Percentiles rank a stretch among this genome's conserved stretches.
Conservation (phyloP, 305 asterid species). For the Andrographis paniculata region DNA sequence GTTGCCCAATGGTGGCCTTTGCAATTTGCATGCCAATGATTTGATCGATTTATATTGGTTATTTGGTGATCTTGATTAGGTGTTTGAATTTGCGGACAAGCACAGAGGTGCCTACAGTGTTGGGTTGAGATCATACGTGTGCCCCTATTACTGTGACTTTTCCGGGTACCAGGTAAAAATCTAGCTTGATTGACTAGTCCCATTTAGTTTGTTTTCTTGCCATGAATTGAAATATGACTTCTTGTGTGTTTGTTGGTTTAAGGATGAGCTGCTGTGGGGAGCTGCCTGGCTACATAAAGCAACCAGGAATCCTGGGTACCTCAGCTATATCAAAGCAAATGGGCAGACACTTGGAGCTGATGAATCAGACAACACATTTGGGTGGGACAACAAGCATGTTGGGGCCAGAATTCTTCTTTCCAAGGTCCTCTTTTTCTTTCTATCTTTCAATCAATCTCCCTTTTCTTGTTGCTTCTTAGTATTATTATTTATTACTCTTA, state of each 20-base stretch:
- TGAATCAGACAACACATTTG: slow-evolving; percentile 80
- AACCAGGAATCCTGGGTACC: slow-evolving; percentile 59
- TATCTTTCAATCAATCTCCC: neutral
- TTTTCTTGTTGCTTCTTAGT: no score
- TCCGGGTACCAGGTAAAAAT: slow-evolving; percentile 82
- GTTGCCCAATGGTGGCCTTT: no score
- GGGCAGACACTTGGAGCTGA: slow-evolving; percentile 91
- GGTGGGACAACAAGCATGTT: slow-evolving; percentile 99
- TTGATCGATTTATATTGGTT: neutral
- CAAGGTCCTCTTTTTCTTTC: slow-evolving; percentile 37
- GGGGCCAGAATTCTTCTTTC: slow-evolving; percentile 95
- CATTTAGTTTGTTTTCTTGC: no score
- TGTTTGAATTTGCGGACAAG: slow-evolving; percentile 90
- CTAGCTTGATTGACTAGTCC: no score
- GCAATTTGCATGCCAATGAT: no score
- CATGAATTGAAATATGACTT: no score
- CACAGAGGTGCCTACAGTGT: slow-evolving; percentile 77
- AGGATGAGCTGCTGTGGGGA: slow-evolving; percentile 99
- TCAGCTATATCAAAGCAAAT: slow-evolving; percentile 76
- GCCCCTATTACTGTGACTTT: slow-evolving; percentile 88
- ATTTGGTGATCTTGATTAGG: slow-evolving; percentile 27
- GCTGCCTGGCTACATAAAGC: slow-evolving; percentile 98
- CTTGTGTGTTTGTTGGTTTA: slow-evolving; percentile 3
- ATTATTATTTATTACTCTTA: neutral
- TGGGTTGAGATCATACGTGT: slow-evolving; percentile 53